Conservation (phyloP, 2,329 filamentous ascomycete genomes). For the Aspergillus brasiliensis region DNA sequence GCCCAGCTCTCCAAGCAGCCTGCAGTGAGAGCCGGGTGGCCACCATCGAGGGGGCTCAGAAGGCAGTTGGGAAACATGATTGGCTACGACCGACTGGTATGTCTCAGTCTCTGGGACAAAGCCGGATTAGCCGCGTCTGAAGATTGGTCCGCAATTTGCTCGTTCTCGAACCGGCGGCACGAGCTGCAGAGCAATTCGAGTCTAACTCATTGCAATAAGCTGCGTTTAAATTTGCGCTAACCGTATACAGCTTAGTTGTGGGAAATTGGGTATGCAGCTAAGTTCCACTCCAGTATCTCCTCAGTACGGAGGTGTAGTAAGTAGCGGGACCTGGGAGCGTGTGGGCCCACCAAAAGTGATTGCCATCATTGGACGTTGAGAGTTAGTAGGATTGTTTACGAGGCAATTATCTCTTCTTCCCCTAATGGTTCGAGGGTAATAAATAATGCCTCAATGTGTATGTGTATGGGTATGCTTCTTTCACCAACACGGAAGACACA, state of each 20-base stretch:
- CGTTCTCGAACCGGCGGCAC: background rate
- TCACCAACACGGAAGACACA: background rate
- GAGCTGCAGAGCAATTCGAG: background rate
- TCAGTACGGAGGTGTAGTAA: background rate
- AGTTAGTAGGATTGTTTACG: background rate
- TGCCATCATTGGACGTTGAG: background rate
- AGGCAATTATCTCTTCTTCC: background rate
- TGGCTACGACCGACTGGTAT: background rate
- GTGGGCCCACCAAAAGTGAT: no score
- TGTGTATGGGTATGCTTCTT: background rate
- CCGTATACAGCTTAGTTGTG: background rate
- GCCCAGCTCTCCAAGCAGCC: background rate
- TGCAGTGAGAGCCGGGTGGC: background rate
- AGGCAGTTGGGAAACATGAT: background rate
- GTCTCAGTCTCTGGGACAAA: background rate
- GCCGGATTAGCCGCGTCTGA: background rate
- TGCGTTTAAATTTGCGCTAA: background rate
- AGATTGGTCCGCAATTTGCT: background rate
- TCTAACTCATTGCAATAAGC: background rate
- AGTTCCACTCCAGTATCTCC: background rate
- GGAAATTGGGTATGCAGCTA: background rate
- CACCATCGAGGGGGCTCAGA: background rate
- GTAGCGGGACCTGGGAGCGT: background rate
- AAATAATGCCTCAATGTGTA: no score
- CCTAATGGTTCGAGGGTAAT: background rate